Conservation (phyloP, 441 rosid species). For the Aleurites moluccanus region DNA sequence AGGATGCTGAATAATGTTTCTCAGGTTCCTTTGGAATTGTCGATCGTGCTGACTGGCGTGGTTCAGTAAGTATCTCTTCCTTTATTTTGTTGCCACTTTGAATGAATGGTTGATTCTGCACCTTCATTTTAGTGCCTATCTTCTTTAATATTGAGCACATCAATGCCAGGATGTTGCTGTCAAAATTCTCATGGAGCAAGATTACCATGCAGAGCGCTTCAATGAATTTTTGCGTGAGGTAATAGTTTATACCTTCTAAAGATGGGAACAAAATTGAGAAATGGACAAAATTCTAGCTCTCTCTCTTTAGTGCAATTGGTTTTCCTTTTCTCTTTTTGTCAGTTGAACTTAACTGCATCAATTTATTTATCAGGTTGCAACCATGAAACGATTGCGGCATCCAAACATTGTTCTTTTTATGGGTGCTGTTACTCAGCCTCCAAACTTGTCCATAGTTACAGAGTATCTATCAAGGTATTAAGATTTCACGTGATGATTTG, state of each 20-base stretch:
- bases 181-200: slow-evolving; percentile 94
- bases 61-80: slow-evolving; percentile 55
- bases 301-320: slow-evolving; percentile 11
- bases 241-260: slow-evolving; percentile 11
- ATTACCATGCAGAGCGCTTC: slow-evolving; percentile 69
- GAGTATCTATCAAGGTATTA: slow-evolving; percentile 85
- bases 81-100: neutral
- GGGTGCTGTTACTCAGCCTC: slow-evolving; percentile 97
- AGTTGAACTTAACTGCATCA: slow-evolving; percentile 16
- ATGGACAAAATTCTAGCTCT: neutral
- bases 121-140: slow-evolving; percentile 12
- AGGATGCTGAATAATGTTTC: slow-evolving; percentile 29
- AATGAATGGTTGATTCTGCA: neutral
- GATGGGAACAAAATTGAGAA: neutral
- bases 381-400: slow-evolving; percentile 94
- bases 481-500: slow-evolving; percentile 18
- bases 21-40: slow-evolving; percentile 98
- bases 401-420: slow-evolving; percentile 97
- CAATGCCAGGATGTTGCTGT: slow-evolving; percentile 88
- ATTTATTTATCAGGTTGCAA: slow-evolving; percentile 62
- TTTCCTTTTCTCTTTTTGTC: slow-evolving; percentile 17
- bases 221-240: slow-evolving; percentile 94
- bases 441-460: slow-evolving; percentile 92
- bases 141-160: slow-evolving; percentile 16
- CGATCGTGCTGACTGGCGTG: slow-evolving; percentile 94